phyloP scores from a whole-genome alignment of 2,329 filamentous ascomycete genomes.

The Pestalotiopsis fici region DNA sequence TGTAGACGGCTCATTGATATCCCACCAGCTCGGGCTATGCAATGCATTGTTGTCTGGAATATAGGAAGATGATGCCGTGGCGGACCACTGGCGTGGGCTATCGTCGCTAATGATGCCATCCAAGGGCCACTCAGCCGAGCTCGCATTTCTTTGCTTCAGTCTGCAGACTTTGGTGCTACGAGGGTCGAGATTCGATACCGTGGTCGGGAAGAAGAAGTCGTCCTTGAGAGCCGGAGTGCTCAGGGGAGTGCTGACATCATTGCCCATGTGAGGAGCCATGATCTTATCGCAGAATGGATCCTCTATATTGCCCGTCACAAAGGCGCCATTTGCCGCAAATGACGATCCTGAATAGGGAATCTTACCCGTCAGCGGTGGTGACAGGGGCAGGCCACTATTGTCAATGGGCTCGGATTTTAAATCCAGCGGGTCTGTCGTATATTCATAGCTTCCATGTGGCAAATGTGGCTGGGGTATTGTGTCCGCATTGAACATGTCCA shows the following conservation, averaged over 20 bases:
- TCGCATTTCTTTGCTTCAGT: conserved; percentile 21
- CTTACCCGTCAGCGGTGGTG: conserved; percentile 28
- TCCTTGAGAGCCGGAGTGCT: conserved; percentile 21
- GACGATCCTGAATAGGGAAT: conserved; percentile 20
- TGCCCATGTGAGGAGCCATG: conserved; percentile 13
- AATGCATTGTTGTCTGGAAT: conserved; percentile 17
- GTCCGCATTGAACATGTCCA: neutral
- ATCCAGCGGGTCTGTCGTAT: conserved; percentile 10
- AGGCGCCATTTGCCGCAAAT: conserved; percentile 18
- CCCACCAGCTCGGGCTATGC: conserved; percentile 26
- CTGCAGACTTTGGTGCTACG: conserved; percentile 12
- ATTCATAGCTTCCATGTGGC: neutral
- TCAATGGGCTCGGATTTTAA: conserved; percentile 19
- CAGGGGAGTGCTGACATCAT: conserved; percentile 20
- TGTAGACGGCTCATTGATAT: conserved; percentile 10
- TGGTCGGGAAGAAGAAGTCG: conserved; percentile 20
- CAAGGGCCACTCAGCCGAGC: conserved; percentile 32
- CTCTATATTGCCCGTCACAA: conserved; percentile 29
- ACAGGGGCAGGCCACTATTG: conserved; percentile 23
- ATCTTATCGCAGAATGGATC: conserved; percentile 28
- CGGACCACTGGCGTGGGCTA: conserved; percentile 16
- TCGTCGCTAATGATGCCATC: conserved; percentile 26
- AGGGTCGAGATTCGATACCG: conserved; percentile 14
- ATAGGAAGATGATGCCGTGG: conserved; percentile 11
- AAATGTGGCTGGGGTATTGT: neutral